Conservation (phyloP, 1,284 basidiomycete species). For the Retiboletus fuscus region DNA sequence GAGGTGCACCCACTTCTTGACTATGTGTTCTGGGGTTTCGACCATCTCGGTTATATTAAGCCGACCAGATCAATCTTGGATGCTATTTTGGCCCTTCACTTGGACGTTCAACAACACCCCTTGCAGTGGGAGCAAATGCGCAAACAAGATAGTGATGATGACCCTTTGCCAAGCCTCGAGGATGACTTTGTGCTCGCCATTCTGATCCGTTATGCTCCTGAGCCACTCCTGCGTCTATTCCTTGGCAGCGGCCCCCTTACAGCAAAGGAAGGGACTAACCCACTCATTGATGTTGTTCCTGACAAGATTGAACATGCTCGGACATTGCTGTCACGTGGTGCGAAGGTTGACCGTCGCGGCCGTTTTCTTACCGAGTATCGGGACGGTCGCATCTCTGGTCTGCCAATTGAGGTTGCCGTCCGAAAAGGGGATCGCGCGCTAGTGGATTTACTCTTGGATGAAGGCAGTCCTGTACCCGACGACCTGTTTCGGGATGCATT, state of each 20-base stretch:
- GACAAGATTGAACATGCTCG: neutral
- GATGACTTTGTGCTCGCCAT: neutral
- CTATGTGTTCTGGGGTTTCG: neutral
- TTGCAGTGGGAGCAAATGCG: no score
- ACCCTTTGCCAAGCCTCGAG: neutral
- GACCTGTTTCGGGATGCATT: no score
- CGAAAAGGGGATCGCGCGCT: no score
- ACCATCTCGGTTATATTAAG: neutral
- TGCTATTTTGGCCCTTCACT: no score
- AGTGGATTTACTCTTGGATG: no score
- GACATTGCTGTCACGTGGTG: neutral
- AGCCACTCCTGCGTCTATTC: no score
- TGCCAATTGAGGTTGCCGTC: no score
- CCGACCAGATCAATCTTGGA: no score
- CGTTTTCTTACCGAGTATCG: neutral
- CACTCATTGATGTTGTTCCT: neutral
- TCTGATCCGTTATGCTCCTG: neutral
- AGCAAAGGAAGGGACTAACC: neutral
- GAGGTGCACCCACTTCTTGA: neutral
- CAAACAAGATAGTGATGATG: no score
- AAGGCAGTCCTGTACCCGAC: no score
- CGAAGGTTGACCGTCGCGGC: neutral
- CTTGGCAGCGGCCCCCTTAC: neutral
- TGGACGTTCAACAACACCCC: no score
- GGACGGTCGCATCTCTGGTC: no score